A percentile compares a stretch with the other conserved stretches of the same genome.
phyloP scores from a whole-genome alignment of 148 eudicot species.

The Dianthus caryophyllus region DNA sequence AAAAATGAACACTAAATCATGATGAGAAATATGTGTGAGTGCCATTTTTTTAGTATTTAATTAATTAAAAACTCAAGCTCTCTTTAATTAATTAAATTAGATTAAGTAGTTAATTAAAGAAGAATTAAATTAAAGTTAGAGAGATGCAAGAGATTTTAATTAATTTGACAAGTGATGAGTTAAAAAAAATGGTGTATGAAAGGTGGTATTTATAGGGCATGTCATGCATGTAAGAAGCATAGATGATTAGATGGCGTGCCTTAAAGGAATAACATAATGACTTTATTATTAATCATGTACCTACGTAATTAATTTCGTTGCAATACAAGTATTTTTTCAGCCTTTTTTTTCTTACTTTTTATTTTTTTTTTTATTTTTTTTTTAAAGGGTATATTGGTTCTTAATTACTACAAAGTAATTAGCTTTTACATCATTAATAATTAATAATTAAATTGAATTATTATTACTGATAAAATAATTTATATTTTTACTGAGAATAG shows the following conservation, averaged over 20 bases:
- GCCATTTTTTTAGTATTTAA: conserved; percentile 42
- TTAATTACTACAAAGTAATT: too few relatives aligned
- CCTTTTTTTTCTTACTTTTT: not conserved
- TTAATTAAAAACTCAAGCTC: too few relatives aligned
- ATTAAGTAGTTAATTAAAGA: not conserved
- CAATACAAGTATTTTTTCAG: not conserved
- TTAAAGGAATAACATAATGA: conserved; percentile 6
- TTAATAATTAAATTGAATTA: too few relatives aligned
- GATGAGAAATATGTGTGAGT: conserved; percentile 13
- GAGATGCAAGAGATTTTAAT: conserved; percentile 11
- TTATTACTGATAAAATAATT: too few relatives aligned
- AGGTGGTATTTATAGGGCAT: conserved; percentile 18
- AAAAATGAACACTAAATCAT: conserved; percentile 38
- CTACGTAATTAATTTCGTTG: not conserved
- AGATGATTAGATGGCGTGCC: conserved; percentile 28
- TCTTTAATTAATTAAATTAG: too few relatives aligned
- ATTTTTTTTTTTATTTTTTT: too few relatives aligned
- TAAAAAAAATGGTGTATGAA: conserved; percentile 13
- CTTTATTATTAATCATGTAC: too few relatives aligned
- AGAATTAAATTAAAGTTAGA: not conserved
- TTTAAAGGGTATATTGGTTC: too few relatives aligned
- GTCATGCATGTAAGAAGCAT: not conserved
- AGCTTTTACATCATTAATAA: too few relatives aligned
- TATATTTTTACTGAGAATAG: too few relatives aligned
- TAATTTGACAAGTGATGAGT: conserved; percentile 17